Conservation (phyloP, 345 rosid species). For the Linum trigynum region DNA sequence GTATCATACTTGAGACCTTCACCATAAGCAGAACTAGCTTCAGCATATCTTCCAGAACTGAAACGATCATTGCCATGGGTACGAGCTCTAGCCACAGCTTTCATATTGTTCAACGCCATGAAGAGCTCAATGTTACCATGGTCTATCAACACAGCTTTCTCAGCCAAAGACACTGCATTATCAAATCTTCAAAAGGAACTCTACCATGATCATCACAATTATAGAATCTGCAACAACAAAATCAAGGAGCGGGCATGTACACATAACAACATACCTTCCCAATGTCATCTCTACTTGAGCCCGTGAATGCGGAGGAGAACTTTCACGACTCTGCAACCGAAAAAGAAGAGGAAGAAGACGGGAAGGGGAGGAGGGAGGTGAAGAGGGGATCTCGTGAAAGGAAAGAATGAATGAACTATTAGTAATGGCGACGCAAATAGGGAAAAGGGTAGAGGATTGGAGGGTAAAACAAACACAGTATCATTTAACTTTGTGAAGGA, state of each 20-base stretch:
- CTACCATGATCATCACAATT: conserved; percentile 36
- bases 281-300: conserved; percentile 1
- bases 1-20: conserved; percentile 3
- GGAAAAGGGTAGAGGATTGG: too few species aligned
- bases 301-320: neutral
- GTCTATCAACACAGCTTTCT: neutral
- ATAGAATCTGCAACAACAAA: conserved; percentile 15
- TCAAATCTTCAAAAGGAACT: neutral
- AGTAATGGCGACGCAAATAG: too few species aligned
- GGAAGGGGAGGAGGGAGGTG: conserved; percentile 6
- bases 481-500: too few species aligned
- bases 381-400: conserved; percentile 12
- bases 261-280: conserved; percentile 1
- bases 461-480: too few species aligned
- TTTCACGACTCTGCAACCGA: neutral
- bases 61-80: neutral
- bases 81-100: conserved; percentile 2
- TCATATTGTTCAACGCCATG: neutral
- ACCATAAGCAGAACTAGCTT: conserved; percentile 1
- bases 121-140: neutral
- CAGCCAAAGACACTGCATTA: neutral
- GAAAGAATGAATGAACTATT: neutral
- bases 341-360: neutral
- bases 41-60: neutral
- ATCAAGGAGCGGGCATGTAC: neutral